Base-by-base conservation (phyloP, 2,329 filamentous ascomycete species). In the Thielaviopsis euricoi region DNA sequence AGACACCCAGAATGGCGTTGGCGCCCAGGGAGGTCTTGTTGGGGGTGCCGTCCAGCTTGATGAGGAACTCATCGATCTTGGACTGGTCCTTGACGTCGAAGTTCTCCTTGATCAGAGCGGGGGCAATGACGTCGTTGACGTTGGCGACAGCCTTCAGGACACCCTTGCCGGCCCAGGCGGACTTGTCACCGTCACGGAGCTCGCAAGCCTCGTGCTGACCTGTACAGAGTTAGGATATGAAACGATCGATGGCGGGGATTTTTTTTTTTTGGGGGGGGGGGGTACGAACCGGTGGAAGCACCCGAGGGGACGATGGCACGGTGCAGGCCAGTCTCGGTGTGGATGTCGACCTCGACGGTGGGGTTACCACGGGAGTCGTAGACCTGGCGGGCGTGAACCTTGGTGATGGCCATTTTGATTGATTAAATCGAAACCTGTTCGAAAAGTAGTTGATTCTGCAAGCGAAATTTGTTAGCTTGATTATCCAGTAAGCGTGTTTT, bases 341-440 rank as follows among this genome's bases (percentile, higher is more conserved):
- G 85, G 67, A 95, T 82, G 72, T 95, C 89, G 67, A 95, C 89
- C 80, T 95, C 89, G 70, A 95, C 89, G 71, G 93, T 98, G 69
- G 93, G 93, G 85, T 98, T 98, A 72, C 82, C 82, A 71, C 93
- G 91, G 73, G 93, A 97, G 82, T 98, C 93, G 83, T 91, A 98
- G 79, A 98, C 89, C 70, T 86, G 90, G 71, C 93, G 87, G 70
- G 87, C 87, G 81, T 90, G 86, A 71, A 93, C 81, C 80, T 90
- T 91, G 74, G 83, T 83, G 75, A 93, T 88, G 69, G 87, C 78
- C 93, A 98, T 98, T 65, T 71, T 90, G 75, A 67, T 59, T 26
- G 51, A 57, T 60, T 37, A 43, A 43, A 55, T 55, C 55, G 58
- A 60, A 55, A 51, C 52, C 51, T 56, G 55, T 58, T 58, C 55